A percentile compares a stretch with the other conserved stretches of the same genome.
These are phyloP conservation scores for Leucosporidium yakuticum DNA, from an alignment of 768 basidiomycete species.

Conservation along the genomic window DNA sequence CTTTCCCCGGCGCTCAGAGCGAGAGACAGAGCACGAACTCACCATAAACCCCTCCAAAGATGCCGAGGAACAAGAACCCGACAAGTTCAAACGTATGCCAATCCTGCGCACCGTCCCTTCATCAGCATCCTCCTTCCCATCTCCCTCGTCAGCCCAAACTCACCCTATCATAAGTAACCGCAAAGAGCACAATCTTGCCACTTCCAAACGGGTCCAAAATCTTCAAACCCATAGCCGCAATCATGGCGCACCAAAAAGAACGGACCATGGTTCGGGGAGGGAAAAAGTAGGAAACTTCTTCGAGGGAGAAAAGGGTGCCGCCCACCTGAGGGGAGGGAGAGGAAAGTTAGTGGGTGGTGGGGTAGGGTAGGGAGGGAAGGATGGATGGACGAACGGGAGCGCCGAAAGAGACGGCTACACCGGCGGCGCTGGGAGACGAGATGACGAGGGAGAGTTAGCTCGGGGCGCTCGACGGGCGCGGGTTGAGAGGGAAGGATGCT, in stretches of 20 bases:
- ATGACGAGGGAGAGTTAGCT: background rate
- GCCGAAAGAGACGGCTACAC: conserved; percentile 94
- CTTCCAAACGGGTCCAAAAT: conserved; percentile 86
- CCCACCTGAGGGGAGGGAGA: conserved; percentile 39
- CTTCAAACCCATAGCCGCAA: conserved; percentile 77
- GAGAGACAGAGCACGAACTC: too few relatives aligned
- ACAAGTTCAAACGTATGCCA: conserved; percentile 87
- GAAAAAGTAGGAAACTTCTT: conserved; percentile 79
- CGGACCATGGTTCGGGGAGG: conserved; percentile 53
- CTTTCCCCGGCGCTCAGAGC: too few relatives aligned
- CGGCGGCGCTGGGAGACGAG: conserved; percentile 60
- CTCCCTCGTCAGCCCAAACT: background rate
- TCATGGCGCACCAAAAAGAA: conserved; percentile 74
- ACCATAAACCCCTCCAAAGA: conserved; percentile 86
- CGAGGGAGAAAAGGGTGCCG: conserved; percentile 82
- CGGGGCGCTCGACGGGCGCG: background rate
- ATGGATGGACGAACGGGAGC: conserved; percentile 64
- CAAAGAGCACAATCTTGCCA: conserved; percentile 86
- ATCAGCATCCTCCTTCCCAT: background rate
- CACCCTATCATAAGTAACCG: conserved; percentile 81
- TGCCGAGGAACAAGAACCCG: conserved; percentile 75
- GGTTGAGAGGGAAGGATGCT: background rate
- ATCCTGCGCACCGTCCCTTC: conserved; percentile 53
- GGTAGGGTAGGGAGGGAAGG: background rate
- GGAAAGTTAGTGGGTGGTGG: background rate